phyloP scores from a whole-genome alignment of 805 yeast genomes.

The Myxozyma vanderwaltii region DNA sequence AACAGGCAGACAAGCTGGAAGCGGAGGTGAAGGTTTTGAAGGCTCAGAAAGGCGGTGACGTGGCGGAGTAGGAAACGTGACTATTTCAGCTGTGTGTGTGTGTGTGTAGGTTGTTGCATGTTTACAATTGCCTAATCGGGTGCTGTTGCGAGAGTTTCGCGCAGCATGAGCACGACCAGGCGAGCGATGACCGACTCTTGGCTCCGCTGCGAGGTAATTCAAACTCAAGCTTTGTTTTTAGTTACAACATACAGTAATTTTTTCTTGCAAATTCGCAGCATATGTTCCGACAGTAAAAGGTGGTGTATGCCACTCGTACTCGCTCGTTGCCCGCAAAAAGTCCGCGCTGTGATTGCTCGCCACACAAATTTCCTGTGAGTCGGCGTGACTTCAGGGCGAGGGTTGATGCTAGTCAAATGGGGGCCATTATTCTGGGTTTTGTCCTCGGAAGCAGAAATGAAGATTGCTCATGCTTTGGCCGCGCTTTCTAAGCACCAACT shows the following conservation, averaged over 20 bases:
- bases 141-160: no score
- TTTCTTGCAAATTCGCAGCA: background rate
- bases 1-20: slow-evolving; percentile 82
- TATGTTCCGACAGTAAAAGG: no score
- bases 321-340: background rate
- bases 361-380: background rate
- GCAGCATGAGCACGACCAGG: no score
- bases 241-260: background rate
- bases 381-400: background rate
- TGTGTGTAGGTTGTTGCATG: no score
- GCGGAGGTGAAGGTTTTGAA: slow-evolving; percentile 63
- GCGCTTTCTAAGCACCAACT: slow-evolving; percentile 3
- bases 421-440: no score
- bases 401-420: background rate
- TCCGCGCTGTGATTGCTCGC: slow-evolving; percentile 7
- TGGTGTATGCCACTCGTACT: background rate
- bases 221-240: background rate
- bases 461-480: background rate
- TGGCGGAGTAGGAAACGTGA: background rate
- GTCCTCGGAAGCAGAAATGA: background rate
- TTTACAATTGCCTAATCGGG: no score
- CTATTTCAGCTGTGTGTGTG: no score
- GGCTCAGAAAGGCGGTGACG: slow-evolving; percentile 16
- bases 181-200: no score
- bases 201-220: no score